Evolutionary conservation across 352 stramenopile species (phyloP).

Genomic region (Globisporangium heterothallicum): DNA sequence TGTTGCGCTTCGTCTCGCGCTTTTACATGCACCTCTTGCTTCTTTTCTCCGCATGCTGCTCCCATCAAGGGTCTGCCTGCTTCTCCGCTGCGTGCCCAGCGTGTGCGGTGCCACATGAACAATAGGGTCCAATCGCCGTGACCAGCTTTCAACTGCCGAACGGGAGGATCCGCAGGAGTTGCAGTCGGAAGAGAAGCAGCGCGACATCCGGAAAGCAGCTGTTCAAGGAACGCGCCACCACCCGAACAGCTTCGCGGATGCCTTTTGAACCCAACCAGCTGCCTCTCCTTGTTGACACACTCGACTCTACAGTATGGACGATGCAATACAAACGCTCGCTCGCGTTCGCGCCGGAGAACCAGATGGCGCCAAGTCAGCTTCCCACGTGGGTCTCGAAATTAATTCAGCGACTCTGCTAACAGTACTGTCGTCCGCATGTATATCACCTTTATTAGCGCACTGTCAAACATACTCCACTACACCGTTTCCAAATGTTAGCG

Average conservation of each 20-base stretch:
- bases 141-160: no score
- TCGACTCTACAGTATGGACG: slow-evolving; percentile 1
- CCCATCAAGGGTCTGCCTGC: no score
- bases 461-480: background rate
- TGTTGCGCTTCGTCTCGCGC: no score
- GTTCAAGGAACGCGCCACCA: slow-evolving; percentile 6
- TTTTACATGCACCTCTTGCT: no score
- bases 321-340: background rate
- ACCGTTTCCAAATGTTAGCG: background rate
- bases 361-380: slow-evolving; percentile 4
- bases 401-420: background rate
- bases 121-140: background rate
- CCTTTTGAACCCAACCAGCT: slow-evolving; percentile 9
- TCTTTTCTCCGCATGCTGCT: no score
- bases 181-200: background rate
- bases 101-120: no score
- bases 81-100: no score
- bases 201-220: slow-evolving; percentile 9
- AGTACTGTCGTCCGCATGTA: background rate
- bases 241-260: background rate
- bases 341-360: slow-evolving; percentile 13
- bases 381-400: background rate
- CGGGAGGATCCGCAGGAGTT: background rate
- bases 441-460: background rate
- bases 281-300: slow-evolving; percentile 1